Percentiles rank a stretch among this genome's conserved stretches.
Evolutionary conservation across 148 eudicot genomes (phyloP).

Genomic region (Tetragonia tetragonoides): DNA sequence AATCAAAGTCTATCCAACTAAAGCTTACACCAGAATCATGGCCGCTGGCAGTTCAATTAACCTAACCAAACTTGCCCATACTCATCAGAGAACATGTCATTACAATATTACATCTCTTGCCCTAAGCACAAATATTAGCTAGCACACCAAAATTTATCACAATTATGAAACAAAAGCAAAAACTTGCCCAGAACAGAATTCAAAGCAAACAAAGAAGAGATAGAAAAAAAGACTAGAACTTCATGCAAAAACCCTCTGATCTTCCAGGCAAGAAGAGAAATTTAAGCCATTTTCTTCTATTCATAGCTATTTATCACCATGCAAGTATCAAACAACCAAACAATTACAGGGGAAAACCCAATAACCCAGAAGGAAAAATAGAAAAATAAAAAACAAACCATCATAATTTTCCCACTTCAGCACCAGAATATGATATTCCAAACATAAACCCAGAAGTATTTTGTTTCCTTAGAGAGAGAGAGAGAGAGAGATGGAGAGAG

Average conservation of each 20-base stretch:
- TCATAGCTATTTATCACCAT: constrained; percentile 12
- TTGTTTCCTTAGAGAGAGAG: neutral
- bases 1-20: neutral
- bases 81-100: neutral
- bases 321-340: constrained; percentile 20
- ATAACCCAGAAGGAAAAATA: constrained; percentile 3
- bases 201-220: neutral
- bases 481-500: constrained; percentile 14
- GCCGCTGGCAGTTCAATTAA: neutral
- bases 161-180: neutral
- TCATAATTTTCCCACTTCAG: neutral
- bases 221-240: neutral
- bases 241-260: constrained; percentile 6
- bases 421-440: neutral
- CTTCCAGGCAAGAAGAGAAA: neutral
- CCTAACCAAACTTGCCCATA: neutral
- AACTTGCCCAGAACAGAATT: neutral
- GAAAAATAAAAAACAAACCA: neutral
- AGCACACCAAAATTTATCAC: neutral
- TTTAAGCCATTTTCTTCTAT: neutral
- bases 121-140: no score
- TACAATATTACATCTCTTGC: neutral
- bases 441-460: neutral
- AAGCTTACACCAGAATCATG: neutral
- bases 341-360: neutral